Conservation (phyloP, 2,329 filamentous ascomycete genomes). For the Orbilia brochopaga region DNA sequence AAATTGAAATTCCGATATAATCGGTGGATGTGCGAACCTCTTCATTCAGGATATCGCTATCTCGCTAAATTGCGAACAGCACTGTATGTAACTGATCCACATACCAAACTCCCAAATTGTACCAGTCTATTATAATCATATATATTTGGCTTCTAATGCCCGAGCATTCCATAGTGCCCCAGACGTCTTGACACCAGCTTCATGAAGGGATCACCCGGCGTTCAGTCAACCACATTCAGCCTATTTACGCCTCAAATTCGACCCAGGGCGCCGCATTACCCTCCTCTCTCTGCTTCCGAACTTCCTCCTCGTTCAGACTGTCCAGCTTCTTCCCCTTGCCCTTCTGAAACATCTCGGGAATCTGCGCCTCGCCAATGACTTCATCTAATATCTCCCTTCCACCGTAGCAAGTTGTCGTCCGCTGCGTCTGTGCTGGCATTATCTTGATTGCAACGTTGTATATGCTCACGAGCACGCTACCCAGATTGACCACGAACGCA, state of each 20-base stretch:
- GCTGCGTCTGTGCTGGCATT: slow-evolving; percentile 47
- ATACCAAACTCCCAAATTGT: background rate
- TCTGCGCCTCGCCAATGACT: slow-evolving; percentile 21
- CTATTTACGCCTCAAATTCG: slow-evolving; percentile 21
- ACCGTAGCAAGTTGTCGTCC: slow-evolving; percentile 43
- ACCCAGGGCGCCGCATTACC: slow-evolving; percentile 39
- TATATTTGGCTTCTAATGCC: background rate
- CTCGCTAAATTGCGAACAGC: background rate
- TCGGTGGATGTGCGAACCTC: too few relatives aligned
- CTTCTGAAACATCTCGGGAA: slow-evolving; percentile 38
- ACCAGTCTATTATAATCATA: background rate
- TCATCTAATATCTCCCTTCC: slow-evolving; percentile 43
- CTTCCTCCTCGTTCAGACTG: slow-evolving; percentile 33
- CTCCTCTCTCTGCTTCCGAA: slow-evolving; percentile 21
- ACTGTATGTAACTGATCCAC: background rate
- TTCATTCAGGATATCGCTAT: background rate
- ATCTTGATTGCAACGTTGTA: slow-evolving; percentile 45
- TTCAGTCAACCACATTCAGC: too few relatives aligned
- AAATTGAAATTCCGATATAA: too few relatives aligned
- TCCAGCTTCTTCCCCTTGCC: slow-evolving; percentile 26
- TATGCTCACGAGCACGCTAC: slow-evolving; percentile 42
- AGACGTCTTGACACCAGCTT: slow-evolving; percentile 1
- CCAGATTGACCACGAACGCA: slow-evolving; percentile 38
- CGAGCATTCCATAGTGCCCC: background rate
- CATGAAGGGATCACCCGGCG: too few relatives aligned